phyloP scores from a whole-genome alignment of 371 early-diverging fungal species.

The Vairimorpha necatrix region DNA sequence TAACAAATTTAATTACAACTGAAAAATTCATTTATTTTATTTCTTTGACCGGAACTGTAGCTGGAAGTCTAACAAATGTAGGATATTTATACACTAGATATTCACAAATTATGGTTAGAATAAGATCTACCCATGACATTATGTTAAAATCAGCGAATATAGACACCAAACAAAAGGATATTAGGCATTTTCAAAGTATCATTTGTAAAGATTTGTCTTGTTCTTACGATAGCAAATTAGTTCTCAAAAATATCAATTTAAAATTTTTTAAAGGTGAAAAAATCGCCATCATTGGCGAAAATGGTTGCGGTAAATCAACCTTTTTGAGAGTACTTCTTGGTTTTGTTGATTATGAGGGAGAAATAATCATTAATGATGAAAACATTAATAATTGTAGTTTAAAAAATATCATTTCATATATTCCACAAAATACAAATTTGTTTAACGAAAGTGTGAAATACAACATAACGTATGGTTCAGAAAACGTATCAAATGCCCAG shows the following conservation, averaged over 20 bases:
- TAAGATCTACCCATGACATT: background rate
- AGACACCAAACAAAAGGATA: background rate
- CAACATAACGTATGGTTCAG: constrained; percentile 47
- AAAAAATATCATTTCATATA: constrained; percentile 40
- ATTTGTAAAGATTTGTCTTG: constrained; percentile 24
- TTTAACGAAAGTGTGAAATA: constrained; percentile 50
- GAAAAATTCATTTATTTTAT: constrained; percentile 46
- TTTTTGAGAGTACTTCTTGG: constrained; percentile 67
- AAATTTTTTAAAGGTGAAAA: constrained; percentile 65
- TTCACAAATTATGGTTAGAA: constrained; percentile 39
- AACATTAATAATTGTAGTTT: constrained; percentile 28
- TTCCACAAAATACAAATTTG: constrained; percentile 56
- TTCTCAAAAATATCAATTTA: constrained; percentile 68
- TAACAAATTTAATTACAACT: constrained; percentile 25
- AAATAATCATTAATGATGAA: constrained; percentile 33
- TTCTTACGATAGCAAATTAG: constrained; percentile 44
- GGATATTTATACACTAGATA: constrained; percentile 60
- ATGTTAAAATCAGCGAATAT: background rate
- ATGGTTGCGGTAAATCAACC: constrained; percentile 69
- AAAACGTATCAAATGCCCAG: constrained; percentile 13
- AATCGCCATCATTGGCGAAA: constrained; percentile 66
- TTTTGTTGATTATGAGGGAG: constrained; percentile 42
- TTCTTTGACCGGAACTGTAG: constrained; percentile 35
- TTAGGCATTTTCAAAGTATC: constrained; percentile 23
- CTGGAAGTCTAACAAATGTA: constrained; percentile 36